Evolutionary conservation across 2,329 filamentous ascomycete genomes (phyloP).

Genomic region (Lecanicillium sp.): DNA sequence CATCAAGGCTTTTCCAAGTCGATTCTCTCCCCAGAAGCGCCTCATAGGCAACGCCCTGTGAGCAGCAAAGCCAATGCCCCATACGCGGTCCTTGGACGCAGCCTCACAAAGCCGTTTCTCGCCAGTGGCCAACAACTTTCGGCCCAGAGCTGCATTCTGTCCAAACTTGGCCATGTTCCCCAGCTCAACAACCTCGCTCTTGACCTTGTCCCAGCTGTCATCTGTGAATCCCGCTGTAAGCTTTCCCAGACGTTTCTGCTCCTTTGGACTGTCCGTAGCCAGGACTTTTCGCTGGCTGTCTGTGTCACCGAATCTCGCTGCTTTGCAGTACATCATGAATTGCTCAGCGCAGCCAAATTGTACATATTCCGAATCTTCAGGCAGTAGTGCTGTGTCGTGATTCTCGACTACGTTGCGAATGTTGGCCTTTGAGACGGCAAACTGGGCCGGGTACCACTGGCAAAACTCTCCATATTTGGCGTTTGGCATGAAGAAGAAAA

Average conservation of each 20-base stretch:
- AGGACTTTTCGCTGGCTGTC: conserved; percentile 16
- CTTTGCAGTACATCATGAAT: conserved; percentile 36
- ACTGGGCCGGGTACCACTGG: conserved; percentile 24
- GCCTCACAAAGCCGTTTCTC: conserved; percentile 23
- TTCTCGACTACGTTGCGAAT: conserved; percentile 21
- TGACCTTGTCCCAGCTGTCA: conserved; percentile 21
- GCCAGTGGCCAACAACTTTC: conserved; percentile 22
- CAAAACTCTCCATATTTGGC: conserved; percentile 24
- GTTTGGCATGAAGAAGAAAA: conserved; percentile 25
- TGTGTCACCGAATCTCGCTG: conserved; percentile 24
- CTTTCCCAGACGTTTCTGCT: conserved; percentile 22
- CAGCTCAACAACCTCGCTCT: conserved; percentile 21
- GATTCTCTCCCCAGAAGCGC: conserved; percentile 23
- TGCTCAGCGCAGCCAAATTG: conserved; percentile 29
- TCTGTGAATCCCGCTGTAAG: conserved; percentile 18
- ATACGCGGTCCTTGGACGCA: conserved; percentile 21
- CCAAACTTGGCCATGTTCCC: conserved; percentile 26
- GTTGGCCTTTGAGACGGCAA: conserved; percentile 18
- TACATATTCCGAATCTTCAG: conserved; percentile 12
- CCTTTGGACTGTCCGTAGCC: conserved; percentile 16
- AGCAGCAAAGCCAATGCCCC: conserved; percentile 25
- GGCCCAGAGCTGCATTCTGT: conserved; percentile 18
- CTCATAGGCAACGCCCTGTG: conserved; percentile 19
- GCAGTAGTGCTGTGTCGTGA: conserved; percentile 10
- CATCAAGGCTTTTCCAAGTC: conserved; percentile 23